Evolutionary conservation across 257 asterid species (phyloP), one percentile per base, ranked within the genome.

Genomic region (Scutellaria barbata): DNA sequence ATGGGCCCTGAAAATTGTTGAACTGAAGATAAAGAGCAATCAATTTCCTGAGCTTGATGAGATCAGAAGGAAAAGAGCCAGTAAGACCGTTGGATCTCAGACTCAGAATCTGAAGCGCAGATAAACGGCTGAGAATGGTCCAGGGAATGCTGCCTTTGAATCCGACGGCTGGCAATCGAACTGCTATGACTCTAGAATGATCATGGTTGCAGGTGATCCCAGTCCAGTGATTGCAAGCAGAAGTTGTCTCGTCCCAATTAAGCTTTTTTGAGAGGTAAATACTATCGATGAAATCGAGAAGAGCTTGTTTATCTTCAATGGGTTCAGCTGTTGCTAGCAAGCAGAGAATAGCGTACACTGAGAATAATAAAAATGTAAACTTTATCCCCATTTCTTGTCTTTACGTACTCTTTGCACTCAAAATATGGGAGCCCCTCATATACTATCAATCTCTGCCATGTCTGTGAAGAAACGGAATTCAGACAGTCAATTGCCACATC

Each of bases 21-120:
- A 9, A 52, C 79, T 85, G 82, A 18, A 85, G 90, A 69, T 82
- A 81, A 72, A 85, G 75, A 4, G 69, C 69, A 42, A 68, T 60
- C 70, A 85, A 61, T 17, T 74, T 72, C 40, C 53, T 57, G 22
- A 83, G 87, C 68, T 74, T 76, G 56, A 76, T n/a, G 11, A 85
- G 74, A 79, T 85, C 90, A 30, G 77, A 10, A 68, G 90, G 90
- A 62, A 85, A 83, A 12, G 75, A 54, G 33, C 90, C 90, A 33
- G 47, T 66, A 0, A 85, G 79, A 47, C 71, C 77, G 53, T 85
- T 85, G 73, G 87, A 85, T 79, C 84, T 78, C 33, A 85, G 52
- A 20, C 87, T 85, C 79, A 85, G 72, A 76, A 72, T 81, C 77
- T 80, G 83, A 33, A 85, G 84, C 5, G 52, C 76, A 2, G 87